A percentile compares a stretch with the other conserved stretches of the same genome.
Evolutionary conservation across 2,329 filamentous ascomycete species (phyloP).

Genomic region (Aureobasidium leucospermi): DNA sequence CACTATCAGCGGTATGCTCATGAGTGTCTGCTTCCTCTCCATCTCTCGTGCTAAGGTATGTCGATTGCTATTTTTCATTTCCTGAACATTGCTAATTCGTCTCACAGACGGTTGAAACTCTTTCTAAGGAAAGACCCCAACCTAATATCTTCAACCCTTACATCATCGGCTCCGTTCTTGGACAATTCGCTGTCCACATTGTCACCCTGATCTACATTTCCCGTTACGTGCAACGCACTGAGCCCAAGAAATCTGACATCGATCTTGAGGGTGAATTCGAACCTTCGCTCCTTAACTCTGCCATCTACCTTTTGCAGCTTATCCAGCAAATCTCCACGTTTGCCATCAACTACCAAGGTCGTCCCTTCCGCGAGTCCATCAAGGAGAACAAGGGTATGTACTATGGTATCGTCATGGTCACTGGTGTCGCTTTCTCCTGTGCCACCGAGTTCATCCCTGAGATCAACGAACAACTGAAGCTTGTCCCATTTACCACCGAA

Average conservation of each 20-base stretch:
- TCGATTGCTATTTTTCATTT: background rate
- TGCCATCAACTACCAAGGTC: conserved; percentile 97
- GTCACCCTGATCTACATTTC: conserved; percentile 90
- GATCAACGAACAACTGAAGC: conserved; percentile 84
- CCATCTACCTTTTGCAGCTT: conserved; percentile 91
- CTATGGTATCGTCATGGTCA: conserved; percentile 86
- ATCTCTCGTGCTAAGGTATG: conserved; percentile 85
- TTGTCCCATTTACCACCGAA: conserved; percentile 80
- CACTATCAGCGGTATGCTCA: conserved; percentile 97
- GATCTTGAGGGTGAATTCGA: conserved; percentile 93
- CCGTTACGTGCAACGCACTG: conserved; percentile 74
- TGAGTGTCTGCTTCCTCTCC: conserved; percentile 98
- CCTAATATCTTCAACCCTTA: conserved; percentile 99
- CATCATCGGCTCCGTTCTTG: conserved; percentile 95
- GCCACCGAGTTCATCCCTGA: conserved; percentile 94
- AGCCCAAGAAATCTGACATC: conserved; percentile 60
- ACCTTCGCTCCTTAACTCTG: conserved; percentile 90
- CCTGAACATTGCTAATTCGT: conserved; percentile 23
- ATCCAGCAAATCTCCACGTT: conserved; percentile 99
- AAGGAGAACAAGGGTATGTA: conserved; percentile 97
- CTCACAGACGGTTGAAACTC: conserved; percentile 69
- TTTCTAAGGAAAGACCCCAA: conserved; percentile 95
- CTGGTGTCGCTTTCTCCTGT: conserved; percentile 84
- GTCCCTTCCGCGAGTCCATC: conserved; percentile 93
- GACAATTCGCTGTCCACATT: conserved; percentile 95